Evolutionary conservation across 169 alveolate species (phyloP), one percentile per base, ranked within the genome.

Genomic region (Eimeria maxima): DNA sequence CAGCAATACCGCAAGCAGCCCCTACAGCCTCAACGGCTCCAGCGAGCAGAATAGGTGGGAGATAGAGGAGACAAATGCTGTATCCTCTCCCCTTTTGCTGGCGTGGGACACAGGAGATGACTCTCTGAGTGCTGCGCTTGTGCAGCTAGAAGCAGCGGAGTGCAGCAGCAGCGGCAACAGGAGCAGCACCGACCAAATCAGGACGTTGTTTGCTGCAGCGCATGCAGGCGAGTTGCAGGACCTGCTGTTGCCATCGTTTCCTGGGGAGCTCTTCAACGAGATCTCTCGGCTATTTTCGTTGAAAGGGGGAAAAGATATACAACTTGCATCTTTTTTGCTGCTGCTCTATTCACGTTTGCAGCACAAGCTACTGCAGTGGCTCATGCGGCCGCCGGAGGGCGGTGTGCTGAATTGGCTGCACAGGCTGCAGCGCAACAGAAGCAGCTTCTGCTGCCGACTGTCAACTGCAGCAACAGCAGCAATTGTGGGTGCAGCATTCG

Each of bases 321-420:
- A 38, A 10, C 92, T 84, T 38, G 50, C 92, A 11, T 7, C 92
- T 7, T 84, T 84, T 18, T 42, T 84, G 50, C 38, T 53, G 57
- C 76, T 84, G 76, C 57, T 84, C 33, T 84, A 84, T 33, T 53
- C 92, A 22, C 38, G 45, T 76, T 44, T 57, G 45, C 92, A 84
- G 76, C 92, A 84, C 45, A 65, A 45, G 47, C 60, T 84, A 53
- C 92, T 84, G 73, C 92, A 84, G 92, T 84, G 92, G 92, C 57
- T 84, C 38, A 24, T 84, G 78, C 74, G 92, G 53, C 76, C 78
- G 2, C 92, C 92, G 42, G 38, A 7, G 53, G 55, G 92, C 7
- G 92, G 92, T 7, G 6, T 84, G 45, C 71, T 65, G 71, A 63
- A 33, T 27, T 45, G 84, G 92, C 38, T 84, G 60, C 38, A 38